Conservation (phyloP, 2,329 filamentous ascomycete species). For the Aureobasidium pullulans region DNA sequence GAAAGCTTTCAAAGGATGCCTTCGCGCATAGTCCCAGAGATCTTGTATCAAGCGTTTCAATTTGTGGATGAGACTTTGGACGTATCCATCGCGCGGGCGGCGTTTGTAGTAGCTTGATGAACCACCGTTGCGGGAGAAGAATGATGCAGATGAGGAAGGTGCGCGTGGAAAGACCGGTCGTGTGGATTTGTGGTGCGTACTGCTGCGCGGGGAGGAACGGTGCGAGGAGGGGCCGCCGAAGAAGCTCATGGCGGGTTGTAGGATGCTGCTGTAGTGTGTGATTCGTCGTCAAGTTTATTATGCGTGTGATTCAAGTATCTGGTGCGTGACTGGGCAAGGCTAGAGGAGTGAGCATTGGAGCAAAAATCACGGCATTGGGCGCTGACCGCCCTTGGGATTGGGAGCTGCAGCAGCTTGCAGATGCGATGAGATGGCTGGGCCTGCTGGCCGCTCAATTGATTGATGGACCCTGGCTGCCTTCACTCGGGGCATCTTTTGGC, state of each 20-base stretch:
- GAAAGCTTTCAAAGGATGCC: conserved; percentile 82
- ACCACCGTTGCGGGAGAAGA: conserved; percentile 15
- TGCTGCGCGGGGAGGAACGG: not conserved
- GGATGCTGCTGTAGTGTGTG: not conserved
- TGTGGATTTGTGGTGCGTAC: not conserved
- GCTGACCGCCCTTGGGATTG: not conserved
- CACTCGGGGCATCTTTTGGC: conserved; percentile 4
- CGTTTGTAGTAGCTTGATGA: conserved; percentile 71
- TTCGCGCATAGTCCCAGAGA: conserved; percentile 71
- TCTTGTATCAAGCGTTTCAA: conserved; percentile 74
- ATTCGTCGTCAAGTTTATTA: not conserved
- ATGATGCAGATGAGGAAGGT: conserved; percentile 1
- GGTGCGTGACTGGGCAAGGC: not conserved
- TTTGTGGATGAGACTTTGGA: conserved; percentile 64
- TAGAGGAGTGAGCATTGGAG: not conserved
- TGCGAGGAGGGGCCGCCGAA: conserved; percentile 8
- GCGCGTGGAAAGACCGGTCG: conserved; percentile 10
- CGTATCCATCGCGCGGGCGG: conserved; percentile 67
- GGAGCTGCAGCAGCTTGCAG: not conserved
- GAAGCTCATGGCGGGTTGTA: conserved; percentile 4
- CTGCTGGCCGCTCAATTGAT: not conserved
- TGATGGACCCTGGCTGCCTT: not conserved
- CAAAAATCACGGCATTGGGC: not conserved
- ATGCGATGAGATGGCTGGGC: not conserved
- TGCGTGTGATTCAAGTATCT: not conserved